phyloP scores from a whole-genome alignment of 2,329 filamentous ascomycete species.

The Aspergillus pseudonomiae region DNA sequence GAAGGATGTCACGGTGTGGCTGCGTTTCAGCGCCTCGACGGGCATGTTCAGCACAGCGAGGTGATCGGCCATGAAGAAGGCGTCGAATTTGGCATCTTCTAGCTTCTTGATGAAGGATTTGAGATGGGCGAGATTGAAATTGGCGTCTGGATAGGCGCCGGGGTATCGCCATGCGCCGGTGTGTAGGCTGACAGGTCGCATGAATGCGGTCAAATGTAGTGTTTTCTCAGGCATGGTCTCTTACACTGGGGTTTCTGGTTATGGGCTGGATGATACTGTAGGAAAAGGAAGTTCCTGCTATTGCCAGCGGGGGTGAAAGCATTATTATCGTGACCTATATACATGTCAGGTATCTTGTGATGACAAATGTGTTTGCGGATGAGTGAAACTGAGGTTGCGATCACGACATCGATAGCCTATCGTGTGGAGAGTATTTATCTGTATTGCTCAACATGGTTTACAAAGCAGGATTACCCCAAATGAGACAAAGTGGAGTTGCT shows the following conservation, averaged over 20 bases:
- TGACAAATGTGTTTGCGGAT: background rate
- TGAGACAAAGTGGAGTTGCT: background rate
- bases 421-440: background rate
- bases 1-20: conserved; percentile 61
- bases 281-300: background rate
- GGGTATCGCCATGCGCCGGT: conserved; percentile 62
- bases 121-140: conserved; percentile 60
- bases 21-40: conserved; percentile 58
- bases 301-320: background rate
- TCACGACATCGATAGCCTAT: conserved; percentile 7
- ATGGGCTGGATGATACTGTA: background rate
- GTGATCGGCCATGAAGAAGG: conserved; percentile 61
- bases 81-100: conserved; percentile 58
- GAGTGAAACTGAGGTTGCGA: background rate
- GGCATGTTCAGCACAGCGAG: conserved; percentile 61
- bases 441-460: background rate
- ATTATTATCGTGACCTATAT: background rate
- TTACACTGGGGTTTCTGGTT: background rate
- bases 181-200: conserved; percentile 61
- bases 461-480: background rate
- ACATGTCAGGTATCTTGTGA: background rate
- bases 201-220: conserved; percentile 61
- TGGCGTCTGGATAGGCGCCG: conserved; percentile 58
- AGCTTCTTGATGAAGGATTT: conserved; percentile 58
- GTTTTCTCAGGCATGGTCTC: conserved; percentile 26